These are phyloP conservation scores for Endoconidiophora laricicola DNA, from an alignment of 2,329 filamentous ascomycete species.

Conservation along the genomic window DNA sequence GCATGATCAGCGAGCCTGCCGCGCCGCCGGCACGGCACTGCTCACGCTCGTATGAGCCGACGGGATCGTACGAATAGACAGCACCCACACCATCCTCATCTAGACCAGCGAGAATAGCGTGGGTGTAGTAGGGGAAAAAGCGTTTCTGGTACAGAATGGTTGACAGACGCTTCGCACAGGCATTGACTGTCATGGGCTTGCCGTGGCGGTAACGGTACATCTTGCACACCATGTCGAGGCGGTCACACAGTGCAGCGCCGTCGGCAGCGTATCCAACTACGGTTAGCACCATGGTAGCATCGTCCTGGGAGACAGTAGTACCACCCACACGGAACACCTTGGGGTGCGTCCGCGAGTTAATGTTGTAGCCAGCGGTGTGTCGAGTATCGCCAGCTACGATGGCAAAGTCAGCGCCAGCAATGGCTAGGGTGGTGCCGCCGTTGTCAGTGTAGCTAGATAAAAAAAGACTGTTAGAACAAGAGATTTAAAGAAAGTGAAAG, in stretches of 20 bases:
- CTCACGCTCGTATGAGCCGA: constrained; percentile 94
- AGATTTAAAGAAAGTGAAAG: neutral
- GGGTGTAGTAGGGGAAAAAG: constrained; percentile 97
- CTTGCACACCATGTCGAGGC: constrained; percentile 86
- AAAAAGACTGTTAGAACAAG: constrained; percentile 1
- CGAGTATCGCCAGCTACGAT: constrained; percentile 96
- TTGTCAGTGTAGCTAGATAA: constrained; percentile 78
- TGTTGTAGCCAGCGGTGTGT: constrained; percentile 91
- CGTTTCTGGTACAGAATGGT: constrained; percentile 95
- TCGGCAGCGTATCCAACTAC: constrained; percentile 95
- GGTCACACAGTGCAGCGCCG: constrained; percentile 83
- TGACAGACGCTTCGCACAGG: constrained; percentile 84
- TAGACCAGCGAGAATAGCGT: constrained; percentile 82
- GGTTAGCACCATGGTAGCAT: constrained; percentile 74
- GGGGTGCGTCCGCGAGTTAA: constrained; percentile 89
- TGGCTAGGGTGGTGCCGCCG: constrained; percentile 87
- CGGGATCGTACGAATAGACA: constrained; percentile 93
- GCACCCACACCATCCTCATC: constrained; percentile 91
- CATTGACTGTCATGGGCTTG: constrained; percentile 87
- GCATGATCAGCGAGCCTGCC: constrained; percentile 90
- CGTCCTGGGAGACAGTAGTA: constrained; percentile 67
- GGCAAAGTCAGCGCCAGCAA: constrained; percentile 83
- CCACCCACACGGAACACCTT: constrained; percentile 98
- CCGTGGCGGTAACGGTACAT: constrained; percentile 98
- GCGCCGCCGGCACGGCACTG: constrained; percentile 89